phyloP scores from a whole-genome alignment of 768 basidiomycete genomes.

The Pleurotus tuber-regium region DNA sequence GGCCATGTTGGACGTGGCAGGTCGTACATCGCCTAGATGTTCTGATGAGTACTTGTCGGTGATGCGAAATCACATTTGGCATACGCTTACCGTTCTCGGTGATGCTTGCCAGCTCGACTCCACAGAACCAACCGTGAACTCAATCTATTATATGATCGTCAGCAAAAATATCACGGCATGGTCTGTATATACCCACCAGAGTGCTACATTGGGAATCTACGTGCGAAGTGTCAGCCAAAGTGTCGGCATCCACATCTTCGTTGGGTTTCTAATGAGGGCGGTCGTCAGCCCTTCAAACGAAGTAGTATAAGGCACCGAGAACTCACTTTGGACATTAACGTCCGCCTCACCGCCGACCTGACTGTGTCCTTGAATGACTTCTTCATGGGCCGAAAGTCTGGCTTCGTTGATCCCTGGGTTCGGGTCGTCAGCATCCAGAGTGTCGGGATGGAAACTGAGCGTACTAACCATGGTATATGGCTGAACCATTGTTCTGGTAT shows the following conservation, averaged over 20 bases:
- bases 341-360: conserved; percentile 7
- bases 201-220: conserved; percentile 9
- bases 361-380: conserved; percentile 5
- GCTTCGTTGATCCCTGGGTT: not conserved
- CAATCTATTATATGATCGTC: not conserved
- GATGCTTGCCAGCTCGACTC: not conserved
- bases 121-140: conserved; percentile 2
- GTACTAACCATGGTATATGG: conserved; percentile 1
- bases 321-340: not conserved
- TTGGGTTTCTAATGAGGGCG: not conserved
- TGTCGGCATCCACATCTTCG: conserved; percentile 6
- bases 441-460: not conserved
- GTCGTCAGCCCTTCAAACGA: not conserved
- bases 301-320: not conserved
- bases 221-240: not conserved
- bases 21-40: conserved; percentile 3
- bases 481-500: not conserved
- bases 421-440: not conserved
- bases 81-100: not conserved
- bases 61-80: too few relatives aligned
- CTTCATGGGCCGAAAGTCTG: conserved; percentile 10
- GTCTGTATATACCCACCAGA: conserved; percentile 1
- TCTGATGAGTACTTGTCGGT: too few relatives aligned
- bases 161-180: too few relatives aligned
- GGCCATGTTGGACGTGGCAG: not conserved